Percentiles rank a stretch among this genome's conserved stretches.
phyloP scores from a whole-genome alignment of 441 rosid species.

The Monsonia emarginata region DNA sequence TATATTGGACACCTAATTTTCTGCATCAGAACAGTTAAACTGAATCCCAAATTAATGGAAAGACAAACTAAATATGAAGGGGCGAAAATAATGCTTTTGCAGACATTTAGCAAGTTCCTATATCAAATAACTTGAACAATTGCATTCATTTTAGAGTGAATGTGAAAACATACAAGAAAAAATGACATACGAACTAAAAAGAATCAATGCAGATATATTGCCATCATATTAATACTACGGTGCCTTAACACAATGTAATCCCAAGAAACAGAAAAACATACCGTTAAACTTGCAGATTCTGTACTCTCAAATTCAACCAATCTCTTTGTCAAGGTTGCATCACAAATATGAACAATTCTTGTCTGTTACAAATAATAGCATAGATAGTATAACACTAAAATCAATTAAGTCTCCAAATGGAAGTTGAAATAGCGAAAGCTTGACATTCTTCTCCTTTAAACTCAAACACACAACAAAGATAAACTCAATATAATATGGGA shows the following conservation, averaged over 20 bases:
- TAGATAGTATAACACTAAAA: conserved; percentile 12
- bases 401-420: neutral
- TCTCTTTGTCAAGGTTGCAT: conserved; percentile 73
- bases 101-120: neutral
- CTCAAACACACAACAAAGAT: neutral
- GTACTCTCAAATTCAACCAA: conserved; percentile 75
- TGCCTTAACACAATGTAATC: neutral
- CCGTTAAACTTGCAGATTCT: conserved; percentile 65
- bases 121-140: neutral
- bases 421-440: neutral
- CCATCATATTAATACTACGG: neutral
- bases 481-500: neutral
- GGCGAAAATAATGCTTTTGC: neutral
- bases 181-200: neutral
- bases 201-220: neutral
- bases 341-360: conserved; percentile 65
- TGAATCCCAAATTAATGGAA: neutral
- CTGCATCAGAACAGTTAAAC: neutral
- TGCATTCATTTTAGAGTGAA: neutral
- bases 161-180: neutral
- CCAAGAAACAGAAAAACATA: conserved; percentile 23
- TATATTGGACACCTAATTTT: neutral
- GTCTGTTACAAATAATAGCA: conserved; percentile 33
- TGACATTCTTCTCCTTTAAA: neutral
- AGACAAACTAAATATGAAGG: neutral